Evolutionary conservation across 176 grass and related monocot genomes (phyloP), one percentile per base, ranked within the genome.

Genomic region (Coix lacrymajobi): DNA sequence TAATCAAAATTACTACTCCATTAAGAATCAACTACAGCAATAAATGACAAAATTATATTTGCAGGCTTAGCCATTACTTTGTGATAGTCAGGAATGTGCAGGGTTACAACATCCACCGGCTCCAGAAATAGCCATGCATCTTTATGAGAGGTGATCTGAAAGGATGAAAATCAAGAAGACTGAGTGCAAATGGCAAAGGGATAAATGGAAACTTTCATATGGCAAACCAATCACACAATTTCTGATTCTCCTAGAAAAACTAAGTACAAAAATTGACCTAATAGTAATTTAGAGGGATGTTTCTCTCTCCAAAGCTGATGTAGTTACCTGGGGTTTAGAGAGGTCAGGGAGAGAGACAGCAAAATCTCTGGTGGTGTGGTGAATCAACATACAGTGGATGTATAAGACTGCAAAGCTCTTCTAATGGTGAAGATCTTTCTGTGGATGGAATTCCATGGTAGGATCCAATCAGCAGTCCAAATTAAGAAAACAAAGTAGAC

Each of bases 81-180:
- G 71, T 98, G 36, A 82, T 95, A 98, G 49, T 98, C 96, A 87
- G 88, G 77, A 73, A 91, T 82, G n/a, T 88, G 19, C 70, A 95
- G 90, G 11, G 44, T 83, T 82, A 89, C 80, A 74, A 90, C 90
- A 82, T 98, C 96, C 65, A 98, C 96, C 6, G 96, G 96, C 4
- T 91, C 30, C 84, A 93, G 62, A 91, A 98, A 95, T 69, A 90
- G 96, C 39, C 57, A 62, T 6, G 96, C 87, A 87, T 85, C 88
- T 76, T 91, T 83, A 67, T 95, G 71, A 79, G 74, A 80, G 32
- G 87, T 91, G 69, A 98, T 88, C 95, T 97, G 85, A 45, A 87
- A 69, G 33, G 77, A 83, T 62, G 56, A 58, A 84, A 38, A 73
- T 51, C 81, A 61, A 74, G 38, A 75, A 9, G 49, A 75, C 4